Evolutionary conservation across 495 filamentous ascomycete genomes (phyloP).

Genomic region (Xeromyces bisporus): DNA sequence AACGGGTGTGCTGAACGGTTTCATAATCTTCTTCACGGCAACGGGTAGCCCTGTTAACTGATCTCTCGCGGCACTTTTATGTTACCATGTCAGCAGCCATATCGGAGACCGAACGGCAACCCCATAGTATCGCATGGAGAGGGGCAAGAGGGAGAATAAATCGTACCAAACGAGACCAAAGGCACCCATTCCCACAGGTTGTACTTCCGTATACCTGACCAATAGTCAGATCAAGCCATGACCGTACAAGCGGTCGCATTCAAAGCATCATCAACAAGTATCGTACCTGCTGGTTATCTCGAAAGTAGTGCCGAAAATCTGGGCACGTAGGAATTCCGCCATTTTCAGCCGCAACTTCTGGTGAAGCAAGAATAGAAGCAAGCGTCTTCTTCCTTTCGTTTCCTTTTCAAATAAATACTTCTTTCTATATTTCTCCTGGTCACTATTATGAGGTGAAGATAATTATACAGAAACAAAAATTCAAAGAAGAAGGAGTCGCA

Average conservation of each 20-base stretch:
- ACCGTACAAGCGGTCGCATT: not conserved
- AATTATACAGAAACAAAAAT: too few species aligned
- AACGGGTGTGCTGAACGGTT: conserved; percentile 96
- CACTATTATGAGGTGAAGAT: too few species aligned
- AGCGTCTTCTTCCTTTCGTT: too few species aligned
- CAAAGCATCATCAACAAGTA: too few species aligned
- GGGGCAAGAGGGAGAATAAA: conserved; percentile 7
- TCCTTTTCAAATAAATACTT: too few species aligned
- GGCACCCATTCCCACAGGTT: conserved; percentile 97
- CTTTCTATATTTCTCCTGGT: too few species aligned
- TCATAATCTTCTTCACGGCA: conserved; percentile 99
- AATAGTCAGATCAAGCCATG: conserved; percentile 7
- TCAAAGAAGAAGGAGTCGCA: too few species aligned
- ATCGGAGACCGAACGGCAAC: too few species aligned
- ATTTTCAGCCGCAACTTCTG: too few species aligned
- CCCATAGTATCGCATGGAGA: not conserved
- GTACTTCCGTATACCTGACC: conserved; percentile 83
- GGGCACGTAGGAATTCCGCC: conserved; percentile 97
- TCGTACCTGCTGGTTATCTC: conserved; percentile 95
- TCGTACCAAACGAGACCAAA: conserved; percentile 94
- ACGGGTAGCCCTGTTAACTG: conserved; percentile 91
- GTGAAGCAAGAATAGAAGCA: conserved; percentile 1
- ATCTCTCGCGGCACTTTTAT: conserved; percentile 76
- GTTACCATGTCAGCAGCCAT: too few species aligned
- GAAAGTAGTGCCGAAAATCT: conserved; percentile 98